A percentile compares a stretch with the other conserved stretches of the same genome.
Conservation (phyloP, 495 filamentous ascomycete genomes). For the Lasiosphaeris hirsuta region DNA sequence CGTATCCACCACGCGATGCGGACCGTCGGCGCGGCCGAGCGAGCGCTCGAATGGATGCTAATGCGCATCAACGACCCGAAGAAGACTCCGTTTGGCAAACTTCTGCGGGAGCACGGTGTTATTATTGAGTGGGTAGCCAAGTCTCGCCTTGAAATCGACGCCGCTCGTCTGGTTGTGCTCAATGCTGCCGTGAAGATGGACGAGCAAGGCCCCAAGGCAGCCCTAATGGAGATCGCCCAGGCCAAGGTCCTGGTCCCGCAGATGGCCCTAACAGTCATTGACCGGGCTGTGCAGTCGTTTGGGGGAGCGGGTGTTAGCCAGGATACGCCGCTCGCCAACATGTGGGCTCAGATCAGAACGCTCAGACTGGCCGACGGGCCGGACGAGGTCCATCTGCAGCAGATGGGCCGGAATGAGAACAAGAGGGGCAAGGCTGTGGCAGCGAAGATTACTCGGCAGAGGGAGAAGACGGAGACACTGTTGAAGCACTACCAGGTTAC, state of each 20-base stretch:
- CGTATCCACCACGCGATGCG: slow-evolving; percentile 96
- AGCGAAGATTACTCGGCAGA: slow-evolving; percentile 63
- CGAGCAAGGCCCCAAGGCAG: slow-evolving; percentile 70
- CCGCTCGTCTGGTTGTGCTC: slow-evolving; percentile 78
- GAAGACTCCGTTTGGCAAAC: slow-evolving; percentile 82
- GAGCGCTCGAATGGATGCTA: slow-evolving; percentile 84
- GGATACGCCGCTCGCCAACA: slow-evolving; percentile 81
- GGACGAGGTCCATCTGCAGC: slow-evolving; percentile 91
- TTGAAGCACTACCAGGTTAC: slow-evolving; percentile 58
- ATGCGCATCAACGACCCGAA: slow-evolving; percentile 83
- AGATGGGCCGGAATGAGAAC: slow-evolving; percentile 84
- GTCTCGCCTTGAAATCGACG: slow-evolving; percentile 86
- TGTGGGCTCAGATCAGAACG: slow-evolving; percentile 84
- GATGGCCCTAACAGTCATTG: slow-evolving; percentile 74
- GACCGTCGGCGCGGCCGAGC: slow-evolving; percentile 79
- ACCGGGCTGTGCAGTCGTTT: slow-evolving; percentile 82
- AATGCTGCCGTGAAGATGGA: slow-evolving; percentile 92
- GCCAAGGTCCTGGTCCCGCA: slow-evolving; percentile 82
- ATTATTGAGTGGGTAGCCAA: slow-evolving; percentile 92
- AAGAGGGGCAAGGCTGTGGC: slow-evolving; percentile 60
- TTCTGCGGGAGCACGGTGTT: slow-evolving; percentile 76
- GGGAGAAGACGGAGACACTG: slow-evolving; percentile 59
- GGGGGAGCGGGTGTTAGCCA: slow-evolving; percentile 84
- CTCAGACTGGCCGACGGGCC: slow-evolving; percentile 85
- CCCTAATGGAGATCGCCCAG: slow-evolving; percentile 80